Base-by-base conservation (phyloP, 1,284 basidiomycete species). In the Trichosporon sp. region DNA sequence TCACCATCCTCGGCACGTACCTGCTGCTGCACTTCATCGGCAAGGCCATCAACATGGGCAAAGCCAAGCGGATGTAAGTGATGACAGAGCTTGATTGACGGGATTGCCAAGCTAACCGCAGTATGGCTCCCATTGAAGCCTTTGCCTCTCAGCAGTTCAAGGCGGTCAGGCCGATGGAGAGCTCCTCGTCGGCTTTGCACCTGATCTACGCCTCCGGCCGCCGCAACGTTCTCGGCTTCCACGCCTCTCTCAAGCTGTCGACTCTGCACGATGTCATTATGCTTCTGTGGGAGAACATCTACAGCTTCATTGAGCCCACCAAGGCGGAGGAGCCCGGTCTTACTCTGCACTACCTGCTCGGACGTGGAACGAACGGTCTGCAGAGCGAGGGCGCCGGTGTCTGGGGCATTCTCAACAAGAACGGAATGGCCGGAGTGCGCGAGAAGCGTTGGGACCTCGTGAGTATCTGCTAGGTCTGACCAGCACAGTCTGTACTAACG, bases 161-260 rank as follows among this genome's bases (percentile, higher is more conserved):
- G 10, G 54, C 52, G 9, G 68, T 71, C n/a, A 62, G 68, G 37
- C 72, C 71, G 10, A 59, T 75, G 29, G 46, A 75, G 37, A 64
- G 72, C 7, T 78, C 78, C 25, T 73, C 71, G 21, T 74, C 78
- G 11, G 65, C 76, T 2, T 70, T 75, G 11, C 90, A 87, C 76
- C 90, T 92, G 81, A 84, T 84, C 71, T 95, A 89, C 80, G 91
- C 91, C 32, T 92, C 91, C 1, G 92, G 92, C 64, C 84, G 92
- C 64, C 87, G 89, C 65, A 87, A 86, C 68, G 78, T 92, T 61
- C 81, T 86, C 40, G 88, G 87, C 34, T 83, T 93, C 63, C 92
- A 95, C 83, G 87, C 88, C 36, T 84, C 89, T 67, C 85, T 94
- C 78, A 83, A 85, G 58, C 85, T 94, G 64, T 82, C 86, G 56